Base-by-base conservation (phyloP, 1,284 basidiomycete genomes). In the Vanrija humicola region DNA sequence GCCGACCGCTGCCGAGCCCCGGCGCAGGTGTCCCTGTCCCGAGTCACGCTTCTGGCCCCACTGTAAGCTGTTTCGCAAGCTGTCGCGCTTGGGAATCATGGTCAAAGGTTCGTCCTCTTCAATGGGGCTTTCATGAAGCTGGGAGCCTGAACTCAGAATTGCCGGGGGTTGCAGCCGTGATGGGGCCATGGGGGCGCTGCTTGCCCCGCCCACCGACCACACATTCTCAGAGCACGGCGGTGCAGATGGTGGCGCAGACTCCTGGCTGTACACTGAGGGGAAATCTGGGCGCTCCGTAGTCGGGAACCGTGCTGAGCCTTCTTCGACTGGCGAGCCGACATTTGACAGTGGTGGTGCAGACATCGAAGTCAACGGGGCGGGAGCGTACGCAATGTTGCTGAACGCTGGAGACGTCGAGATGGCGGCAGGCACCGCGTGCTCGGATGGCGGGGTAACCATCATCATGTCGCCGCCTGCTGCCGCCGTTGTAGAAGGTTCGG, bases 211-310 rank as follows among this genome's bases (percentile, higher is more conserved):
- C n/a, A 56, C 50, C 9, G 51, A 53, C 59, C 59, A 61, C 18
- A 47, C 52, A 48, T 61, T 57, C 34, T 40, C 38, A 12, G 47
- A 54, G 16, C 50, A 54, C 6, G 56, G 53, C 6, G 61, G 56
- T 7, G 64, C 67, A 15, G 65, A 62, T 0, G 63, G 44, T 3
- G 71, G 69, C 1, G 59, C 64, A 16, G 72, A 72, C 26, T 68
- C 69, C 38, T 69, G 66, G 10, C 57, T 66, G 52, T 68, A 73
- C 5, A 59, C 39, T 5, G 64, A 67, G 5, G 64, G 57, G 9
- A 58, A 52, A 43, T n/a, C 40, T 42, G 40, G 40, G 15, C n/a
- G n/a, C 3, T n/a, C 40, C 15, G 40, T 42, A 6, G 19, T 21
- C 6, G 19, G n/a, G 40, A 21, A 42, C 10, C n/a, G 40, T n/a